A percentile compares a stretch with the other conserved stretches of the same genome.
phyloP scores from a whole-genome alignment of 768 basidiomycete genomes.

The Tylopilus sp. region DNA sequence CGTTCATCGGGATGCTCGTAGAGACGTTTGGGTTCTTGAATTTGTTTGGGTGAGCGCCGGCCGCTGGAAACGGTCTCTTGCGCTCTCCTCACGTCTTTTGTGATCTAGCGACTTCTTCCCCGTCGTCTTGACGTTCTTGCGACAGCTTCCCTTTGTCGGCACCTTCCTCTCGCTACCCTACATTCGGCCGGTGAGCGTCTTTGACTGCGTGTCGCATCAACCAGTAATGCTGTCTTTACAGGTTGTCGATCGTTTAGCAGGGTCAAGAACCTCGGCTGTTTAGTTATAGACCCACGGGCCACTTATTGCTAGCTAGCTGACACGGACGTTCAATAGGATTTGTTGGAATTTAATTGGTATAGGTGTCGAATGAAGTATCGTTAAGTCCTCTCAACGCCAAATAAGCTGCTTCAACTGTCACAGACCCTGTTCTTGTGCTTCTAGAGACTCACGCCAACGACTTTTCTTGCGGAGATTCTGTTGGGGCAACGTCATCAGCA shows the following conservation, averaged over 20 bases:
- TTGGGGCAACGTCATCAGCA: neutral
- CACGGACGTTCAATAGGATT: conserved; percentile 2
- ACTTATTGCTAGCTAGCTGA: conserved; percentile 5
- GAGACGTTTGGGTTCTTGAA: conserved; percentile 98
- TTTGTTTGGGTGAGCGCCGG: conserved; percentile 75
- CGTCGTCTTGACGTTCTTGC: conserved; percentile 93
- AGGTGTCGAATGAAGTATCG: conserved; percentile 3
- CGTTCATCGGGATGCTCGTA: conserved; percentile 88
- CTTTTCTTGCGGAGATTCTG: conserved; percentile 12
- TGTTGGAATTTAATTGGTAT: conserved; percentile 15
- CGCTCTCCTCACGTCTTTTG: conserved; percentile 1
- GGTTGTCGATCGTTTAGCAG: conserved; percentile 78
- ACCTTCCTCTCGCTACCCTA: conserved; percentile 84
- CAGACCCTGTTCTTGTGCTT: conserved; percentile 3
- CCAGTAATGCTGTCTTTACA: conserved; percentile 28
- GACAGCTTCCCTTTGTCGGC: conserved; percentile 91
- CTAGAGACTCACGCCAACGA: conserved; percentile 9
- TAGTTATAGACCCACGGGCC: conserved; percentile 29
- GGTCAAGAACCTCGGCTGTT: conserved; percentile 73
- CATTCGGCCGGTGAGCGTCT: conserved; percentile 65
- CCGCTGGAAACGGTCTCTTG: neutral
- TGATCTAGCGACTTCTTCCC: conserved; percentile 92
- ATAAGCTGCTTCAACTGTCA: neutral
- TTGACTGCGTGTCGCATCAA: neutral
- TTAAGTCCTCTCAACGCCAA: conserved; percentile 1